phyloP scores from a whole-genome alignment of 176 grass and related monocot species.

The Eleusine coracana region DNA sequence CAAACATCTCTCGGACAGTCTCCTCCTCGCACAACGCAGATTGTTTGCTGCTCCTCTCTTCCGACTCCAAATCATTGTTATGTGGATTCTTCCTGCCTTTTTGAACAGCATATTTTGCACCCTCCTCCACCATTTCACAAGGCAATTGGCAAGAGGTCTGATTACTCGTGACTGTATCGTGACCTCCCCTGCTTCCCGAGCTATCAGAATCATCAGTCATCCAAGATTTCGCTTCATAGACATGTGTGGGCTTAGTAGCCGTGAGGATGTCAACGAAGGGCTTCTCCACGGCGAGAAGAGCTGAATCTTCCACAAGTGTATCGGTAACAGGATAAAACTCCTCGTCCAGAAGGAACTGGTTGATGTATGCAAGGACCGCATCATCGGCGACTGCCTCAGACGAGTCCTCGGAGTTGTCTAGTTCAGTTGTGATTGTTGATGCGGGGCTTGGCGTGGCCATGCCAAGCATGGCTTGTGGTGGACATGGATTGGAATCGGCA shows the following conservation, averaged over 20 bases:
- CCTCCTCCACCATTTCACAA: neutral
- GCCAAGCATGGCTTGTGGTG: neutral
- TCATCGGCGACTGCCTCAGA: slow-evolving; percentile 30
- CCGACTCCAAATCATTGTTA: slow-evolving; percentile 20
- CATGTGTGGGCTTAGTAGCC: neutral
- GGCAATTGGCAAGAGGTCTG: neutral
- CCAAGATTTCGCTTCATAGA: neutral
- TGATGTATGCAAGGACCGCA: slow-evolving; percentile 58
- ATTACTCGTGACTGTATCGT: neutral
- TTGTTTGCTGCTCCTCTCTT: slow-evolving; percentile 49
- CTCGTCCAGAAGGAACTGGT: slow-evolving; percentile 52
- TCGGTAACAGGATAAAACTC: neutral
- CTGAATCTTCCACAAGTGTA: slow-evolving; percentile 9
- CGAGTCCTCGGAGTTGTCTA: slow-evolving; percentile 29
- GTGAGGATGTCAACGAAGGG: slow-evolving; percentile 52
- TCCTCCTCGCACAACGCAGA: slow-evolving; percentile 41
- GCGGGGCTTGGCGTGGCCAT: slow-evolving; percentile 37
- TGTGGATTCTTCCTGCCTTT: slow-evolving; percentile 47
- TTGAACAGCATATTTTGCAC: neutral
- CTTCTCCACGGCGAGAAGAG: slow-evolving; percentile 46
- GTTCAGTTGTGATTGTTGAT: slow-evolving; percentile 43
- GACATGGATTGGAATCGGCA: slow-evolving; percentile 14
- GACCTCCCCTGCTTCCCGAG: neutral
- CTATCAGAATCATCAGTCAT: neutral
- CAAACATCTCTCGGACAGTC: slow-evolving; percentile 51